Percentiles rank a stretch among this genome's conserved stretches.
These are phyloP conservation scores for Pichia sp. DNA, from an alignment of 1,139 yeast genomes.

Conservation along the genomic window DNA sequence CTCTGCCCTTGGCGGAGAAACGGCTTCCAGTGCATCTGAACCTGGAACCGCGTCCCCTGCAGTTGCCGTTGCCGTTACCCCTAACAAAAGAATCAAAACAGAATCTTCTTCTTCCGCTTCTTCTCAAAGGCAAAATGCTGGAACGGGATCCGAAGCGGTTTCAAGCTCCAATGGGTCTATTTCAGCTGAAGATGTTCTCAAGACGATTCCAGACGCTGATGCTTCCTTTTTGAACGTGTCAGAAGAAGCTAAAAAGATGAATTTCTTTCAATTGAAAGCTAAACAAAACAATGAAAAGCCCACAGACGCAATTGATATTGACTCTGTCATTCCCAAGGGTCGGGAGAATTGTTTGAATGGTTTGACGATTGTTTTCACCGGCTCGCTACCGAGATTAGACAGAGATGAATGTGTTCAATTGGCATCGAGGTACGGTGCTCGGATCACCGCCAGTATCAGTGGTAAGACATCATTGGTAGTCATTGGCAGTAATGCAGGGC, in stretches of 20 bases:
- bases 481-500: slow-evolving; percentile 95
- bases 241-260: slow-evolving; percentile 39
- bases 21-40: no score
- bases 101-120: neutral
- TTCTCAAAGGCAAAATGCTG: no score
- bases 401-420: slow-evolving; percentile 67
- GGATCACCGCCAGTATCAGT: slow-evolving; percentile 80
- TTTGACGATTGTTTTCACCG: slow-evolving; percentile 88
- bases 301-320: slow-evolving; percentile 2
- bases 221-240: slow-evolving; percentile 39
- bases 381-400: slow-evolving; percentile 71
- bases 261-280: slow-evolving; percentile 44
- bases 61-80: neutral
- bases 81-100: neutral
- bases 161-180: neutral
- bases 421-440: slow-evolving; percentile 89
- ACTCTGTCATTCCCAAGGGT: slow-evolving; percentile 52
- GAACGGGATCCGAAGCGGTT: no score
- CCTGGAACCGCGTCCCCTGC: neutral
- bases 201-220: slow-evolving; percentile 60
- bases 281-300: slow-evolving; percentile 18
- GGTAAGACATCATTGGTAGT: slow-evolving; percentile 85
- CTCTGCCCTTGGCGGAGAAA: no score
- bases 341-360: slow-evolving; percentile 80
- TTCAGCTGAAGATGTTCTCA: slow-evolving; percentile 47